Evolutionary conservation across 148 eudicot genomes (phyloP).

Genomic region (Linanthus parryae): DNA sequence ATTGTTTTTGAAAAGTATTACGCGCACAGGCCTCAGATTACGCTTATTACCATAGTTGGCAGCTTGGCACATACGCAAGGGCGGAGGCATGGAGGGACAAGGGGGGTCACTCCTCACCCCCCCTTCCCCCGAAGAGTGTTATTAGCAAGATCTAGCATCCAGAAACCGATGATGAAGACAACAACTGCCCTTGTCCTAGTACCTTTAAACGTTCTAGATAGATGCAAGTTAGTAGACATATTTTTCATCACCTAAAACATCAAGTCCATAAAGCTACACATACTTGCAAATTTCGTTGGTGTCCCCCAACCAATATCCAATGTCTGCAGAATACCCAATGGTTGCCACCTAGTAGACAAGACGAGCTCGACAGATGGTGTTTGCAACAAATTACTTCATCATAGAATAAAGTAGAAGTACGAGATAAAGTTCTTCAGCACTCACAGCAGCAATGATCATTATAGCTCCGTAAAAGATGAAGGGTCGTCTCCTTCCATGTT

Average conservation of each 20-base stretch:
- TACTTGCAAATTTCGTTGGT: constrained; percentile 95
- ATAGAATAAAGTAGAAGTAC: too few species aligned
- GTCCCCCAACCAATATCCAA: constrained; percentile 90
- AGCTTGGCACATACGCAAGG: too few species aligned
- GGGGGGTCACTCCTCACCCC: too few species aligned
- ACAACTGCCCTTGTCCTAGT: constrained; percentile 91
- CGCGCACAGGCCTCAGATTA: too few species aligned
- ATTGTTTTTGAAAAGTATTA: too few species aligned
- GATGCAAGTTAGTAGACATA: constrained; percentile 12
- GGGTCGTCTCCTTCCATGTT: constrained; percentile 95
- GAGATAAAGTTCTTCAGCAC: too few species aligned
- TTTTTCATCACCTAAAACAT: background rate
- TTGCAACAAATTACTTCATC: too few species aligned
- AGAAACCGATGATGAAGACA: constrained; percentile 83
- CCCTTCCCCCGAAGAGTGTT: constrained; percentile 98
- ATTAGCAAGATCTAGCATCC: constrained; percentile 99
- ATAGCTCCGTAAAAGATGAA: constrained; percentile 87
- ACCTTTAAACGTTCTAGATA: constrained; percentile 85
- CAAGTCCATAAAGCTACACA: constrained; percentile 9
- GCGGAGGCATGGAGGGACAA: too few species aligned
- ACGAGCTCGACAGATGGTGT: constrained; percentile 28
- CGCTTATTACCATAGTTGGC: too few species aligned
- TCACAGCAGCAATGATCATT: constrained; percentile 84
- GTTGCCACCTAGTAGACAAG: constrained; percentile 98
- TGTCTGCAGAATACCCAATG: constrained; percentile 98